These are phyloP conservation scores for Suillus plorans DNA, from an alignment of 768 basidiomycete genomes.

Conservation along the genomic window DNA sequence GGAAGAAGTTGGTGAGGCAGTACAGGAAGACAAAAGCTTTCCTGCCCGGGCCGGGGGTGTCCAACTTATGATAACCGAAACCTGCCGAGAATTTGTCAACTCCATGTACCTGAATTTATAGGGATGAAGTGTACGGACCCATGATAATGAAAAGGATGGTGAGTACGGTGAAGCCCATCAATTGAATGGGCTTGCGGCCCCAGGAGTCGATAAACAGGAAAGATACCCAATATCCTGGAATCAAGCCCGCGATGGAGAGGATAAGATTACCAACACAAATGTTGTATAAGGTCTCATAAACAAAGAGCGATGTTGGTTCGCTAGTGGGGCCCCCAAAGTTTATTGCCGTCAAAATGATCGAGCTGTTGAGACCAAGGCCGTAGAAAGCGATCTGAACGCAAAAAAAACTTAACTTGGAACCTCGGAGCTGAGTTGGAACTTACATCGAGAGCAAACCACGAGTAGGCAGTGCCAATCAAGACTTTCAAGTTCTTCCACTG, in stretches of 20 bases:
- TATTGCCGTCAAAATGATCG: conserved; percentile 72
- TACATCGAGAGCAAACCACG: conserved; percentile 88
- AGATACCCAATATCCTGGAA: conserved; percentile 69
- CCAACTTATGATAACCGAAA: conserved; percentile 64
- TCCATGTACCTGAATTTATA: not conserved
- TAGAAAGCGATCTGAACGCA: conserved; percentile 74
- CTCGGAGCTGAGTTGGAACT: conserved; percentile 23
- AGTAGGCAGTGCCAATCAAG: conserved; percentile 76
- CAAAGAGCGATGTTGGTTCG: conserved; percentile 29
- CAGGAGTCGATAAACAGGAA: conserved; percentile 70
- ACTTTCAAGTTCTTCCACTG: conserved; percentile 80
- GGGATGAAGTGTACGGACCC: conserved; percentile 44
- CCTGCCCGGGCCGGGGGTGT: conserved; percentile 34
- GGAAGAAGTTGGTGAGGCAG: conserved; percentile 85
- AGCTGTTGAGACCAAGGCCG: conserved; percentile 83
- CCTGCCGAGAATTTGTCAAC: conserved; percentile 37
- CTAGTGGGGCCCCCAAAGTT: conserved; percentile 49
- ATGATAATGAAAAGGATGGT: conserved; percentile 67
- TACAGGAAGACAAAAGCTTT: conserved; percentile 81
- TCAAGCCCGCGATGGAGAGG: conserved; percentile 72
- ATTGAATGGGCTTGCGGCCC: conserved; percentile 82
- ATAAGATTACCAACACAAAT: conserved; percentile 75
- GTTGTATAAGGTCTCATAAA: conserved; percentile 63
- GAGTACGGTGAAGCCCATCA: conserved; percentile 73
- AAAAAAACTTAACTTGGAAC: conserved; percentile 1